Base-by-base conservation (phyloP, 1,284 basidiomycete genomes). In the Naganishia sp. region DNA sequence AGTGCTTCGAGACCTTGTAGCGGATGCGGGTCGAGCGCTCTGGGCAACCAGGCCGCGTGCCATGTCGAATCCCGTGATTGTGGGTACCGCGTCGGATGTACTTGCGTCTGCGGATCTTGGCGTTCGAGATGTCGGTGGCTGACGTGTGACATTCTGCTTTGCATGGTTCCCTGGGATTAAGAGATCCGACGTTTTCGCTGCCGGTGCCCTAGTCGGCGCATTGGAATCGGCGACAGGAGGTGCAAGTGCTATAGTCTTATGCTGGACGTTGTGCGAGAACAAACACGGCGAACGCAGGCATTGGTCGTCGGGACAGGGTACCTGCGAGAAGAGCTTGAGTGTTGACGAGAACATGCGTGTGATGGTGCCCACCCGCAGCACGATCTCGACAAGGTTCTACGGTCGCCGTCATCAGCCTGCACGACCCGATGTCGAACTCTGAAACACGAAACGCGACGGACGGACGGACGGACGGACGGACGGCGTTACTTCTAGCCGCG, bases 261-360 rank as follows among this genome's bases (percentile, higher is more conserved):
- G 45, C 7, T 28, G 39, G 21, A 46, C 42, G 46, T 68, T 53
- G 32, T 69, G 68, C 2, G 68, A 69, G 41, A 69, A 69, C n/a
- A 69, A 56, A 41, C 68, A 69, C 1, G 68, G 65, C 21, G 50
- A 52, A 32, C 68, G 43, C 4, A 35, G 32, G 45, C 68, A 69
- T 7, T 13, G 18, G 5, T 31, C 25, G 41, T 66, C 68, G n/a
- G 68, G 65, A 39, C 68, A 69, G 4, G 55, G 46, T 2, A 69
- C 50, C n/a, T 55, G 58, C 21, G 58, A 49, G 61, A 69, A 66
- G 0, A 66, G 39, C 18, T 56, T 50, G n/a, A 69, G 65, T 35
- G 50, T 66, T 10, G 65, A 58, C 15, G 52, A 41, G 55, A 69
- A 69, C 68, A 69, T 69, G 63, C 18, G 21, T 39, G 35, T 39